Percentiles rank a stretch among this genome's conserved stretches.
Conservation (phyloP, 139 green algal genomes). For the Chlamydomonas schloesseri region DNA sequence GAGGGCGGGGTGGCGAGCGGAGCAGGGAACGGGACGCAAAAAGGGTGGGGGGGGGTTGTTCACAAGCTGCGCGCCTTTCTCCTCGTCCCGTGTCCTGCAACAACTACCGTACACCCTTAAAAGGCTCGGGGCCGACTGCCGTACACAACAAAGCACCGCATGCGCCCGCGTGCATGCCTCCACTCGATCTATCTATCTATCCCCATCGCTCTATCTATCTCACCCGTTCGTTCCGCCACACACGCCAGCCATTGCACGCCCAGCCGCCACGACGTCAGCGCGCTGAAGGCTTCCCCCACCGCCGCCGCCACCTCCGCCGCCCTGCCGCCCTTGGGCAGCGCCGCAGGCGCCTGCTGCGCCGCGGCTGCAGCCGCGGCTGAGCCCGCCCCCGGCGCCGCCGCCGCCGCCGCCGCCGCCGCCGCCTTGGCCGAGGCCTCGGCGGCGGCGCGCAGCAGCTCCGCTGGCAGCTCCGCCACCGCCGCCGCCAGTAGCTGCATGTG, state of each 20-base stretch:
- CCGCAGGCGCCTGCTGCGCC: neutral
- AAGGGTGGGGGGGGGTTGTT: too few relatives aligned
- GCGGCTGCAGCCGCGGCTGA: neutral
- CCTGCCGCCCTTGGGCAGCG: too few relatives aligned
- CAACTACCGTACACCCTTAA: too few relatives aligned
- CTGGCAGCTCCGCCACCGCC: slow-evolving; percentile 17
- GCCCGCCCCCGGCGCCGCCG: neutral
- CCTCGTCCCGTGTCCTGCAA: too few relatives aligned
- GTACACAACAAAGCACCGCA: too few relatives aligned
- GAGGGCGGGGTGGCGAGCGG: too few relatives aligned
- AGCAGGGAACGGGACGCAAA: too few relatives aligned
- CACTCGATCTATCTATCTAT: too few relatives aligned
- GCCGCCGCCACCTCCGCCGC: neutral
- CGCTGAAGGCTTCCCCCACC: neutral
- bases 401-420: neutral
- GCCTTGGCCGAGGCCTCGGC: neutral
- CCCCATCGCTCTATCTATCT: too few relatives aligned
- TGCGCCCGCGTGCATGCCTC: too few relatives aligned
- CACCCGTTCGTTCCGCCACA: slow-evolving; percentile 22
- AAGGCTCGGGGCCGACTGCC: too few relatives aligned
- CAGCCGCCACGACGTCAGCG: slow-evolving; percentile 22
- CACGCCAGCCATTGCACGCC: slow-evolving; percentile 21
- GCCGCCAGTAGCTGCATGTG: neutral
- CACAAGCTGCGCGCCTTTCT: too few relatives aligned
- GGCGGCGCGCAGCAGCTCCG: neutral